Base-by-base conservation (phyloP, 805 yeast species). In the Saturnispora saitoi region DNA sequence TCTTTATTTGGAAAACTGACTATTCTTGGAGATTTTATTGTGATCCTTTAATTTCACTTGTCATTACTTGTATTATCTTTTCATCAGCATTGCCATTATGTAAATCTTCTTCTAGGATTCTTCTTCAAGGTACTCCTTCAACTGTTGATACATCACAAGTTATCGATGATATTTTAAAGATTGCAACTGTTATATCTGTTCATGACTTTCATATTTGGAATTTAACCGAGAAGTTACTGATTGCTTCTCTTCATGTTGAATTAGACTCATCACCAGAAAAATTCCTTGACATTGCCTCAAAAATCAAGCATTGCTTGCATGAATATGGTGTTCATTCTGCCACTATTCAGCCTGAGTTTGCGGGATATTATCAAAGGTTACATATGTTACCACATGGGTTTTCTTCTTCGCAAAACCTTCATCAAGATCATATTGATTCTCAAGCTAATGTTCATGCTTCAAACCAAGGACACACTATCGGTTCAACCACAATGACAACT, bases 201-300 rank as follows among this genome's bases (percentile, higher is more conserved):
- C 99, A 91, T 65, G 99, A 91, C 67, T 82, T 91, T 73, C 99
- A 91, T 66, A 82, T 91, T 50, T 91, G 99, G 99, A 91, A 89
- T 63, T 75, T 91, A 56, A 86, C 90, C 44, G 99, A 91, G 67
- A 83, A 81, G 52, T 76, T 86, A 48, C 75, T 81, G 55, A 86
- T 91, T 61, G 96, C 97, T 1, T 83, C 96, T 1, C 73, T 93
- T 51, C 99, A 91, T 64, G 84, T 89, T 37, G 86, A 88, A 58
- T 73, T 93, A 39, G 73, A 76, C 46, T 67, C 76, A 12, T 70
- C 76, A 10, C 84, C 88, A n/a, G 78, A 75, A 48, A 72, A 77
- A 24, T 93, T 88, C 63, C 66, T 83, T 48, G 65, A 68, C n/a
- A 75, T 86, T 45, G 95, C 95, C 8, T 72, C 80, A 43, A 76